Base-by-base conservation (phyloP, 495 filamentous ascomycete genomes). In the Penicillium silybi region DNA sequence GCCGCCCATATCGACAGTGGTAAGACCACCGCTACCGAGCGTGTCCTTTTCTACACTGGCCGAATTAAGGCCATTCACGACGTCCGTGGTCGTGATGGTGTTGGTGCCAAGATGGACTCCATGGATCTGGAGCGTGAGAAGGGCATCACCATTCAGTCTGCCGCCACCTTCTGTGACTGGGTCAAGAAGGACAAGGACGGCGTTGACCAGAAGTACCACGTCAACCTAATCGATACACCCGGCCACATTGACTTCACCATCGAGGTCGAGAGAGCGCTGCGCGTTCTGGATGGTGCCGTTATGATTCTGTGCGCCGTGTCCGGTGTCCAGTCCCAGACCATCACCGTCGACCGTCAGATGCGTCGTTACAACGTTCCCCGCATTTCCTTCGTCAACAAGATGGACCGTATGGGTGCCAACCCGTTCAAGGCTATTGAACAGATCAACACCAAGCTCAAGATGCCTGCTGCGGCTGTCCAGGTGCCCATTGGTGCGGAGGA, bases 231-330 rank as follows among this genome's bases (percentile, higher is more conserved):
- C 67, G 95, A 99, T 70, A 99, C 95, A 1, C 95, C 95, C 10
- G 95, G 95, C 22, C 95, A 99, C 74, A 97, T 99, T 63, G 95
- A 99, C 67, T 99, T 99, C 63, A 99, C 95, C 10, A 99, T 99
- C 63, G 95, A 99, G 73, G 95, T 99, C 48, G 95, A 99, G 76
- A 80, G 95, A 64, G 95, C 95, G 56, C 76, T 99, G 73, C 80
- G 95, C 67, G 95, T 99, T 53, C 78, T 99, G 35, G 95, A 99
- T 68, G 95, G 95, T 29, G 95, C 95, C 13, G 91, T 96, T 67
- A 95, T 99, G 90, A 96, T 99, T 65, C 78, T 99, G 22, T 99
- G 95, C 69, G 95, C 95, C 41, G 95, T 97, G 26, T 93, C 88
- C 49, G 95, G 95, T 65, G 95, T 99, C 3, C 95, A 99, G 76